Conservation (phyloP, 352 stramenopile species). For the Phytophthora brassicae region DNA sequence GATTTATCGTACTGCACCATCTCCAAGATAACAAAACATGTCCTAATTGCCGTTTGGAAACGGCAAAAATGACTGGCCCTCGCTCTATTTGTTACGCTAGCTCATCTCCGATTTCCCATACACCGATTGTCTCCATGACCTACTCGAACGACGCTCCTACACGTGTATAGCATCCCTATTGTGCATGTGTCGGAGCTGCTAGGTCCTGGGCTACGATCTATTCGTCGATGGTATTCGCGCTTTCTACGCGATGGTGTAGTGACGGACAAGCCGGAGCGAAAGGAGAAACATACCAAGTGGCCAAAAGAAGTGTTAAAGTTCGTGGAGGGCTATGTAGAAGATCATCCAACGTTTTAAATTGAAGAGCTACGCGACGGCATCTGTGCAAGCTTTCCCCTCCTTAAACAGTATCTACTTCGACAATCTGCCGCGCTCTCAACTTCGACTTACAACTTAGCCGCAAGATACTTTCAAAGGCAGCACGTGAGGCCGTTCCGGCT, state of each 20-base stretch:
- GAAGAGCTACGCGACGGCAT: conserved; percentile 4
- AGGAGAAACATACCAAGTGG: not conserved
- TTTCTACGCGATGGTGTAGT: not conserved
- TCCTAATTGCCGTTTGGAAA: too few species aligned
- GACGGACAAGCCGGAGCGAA: not conserved
- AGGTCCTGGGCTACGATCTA: not conserved
- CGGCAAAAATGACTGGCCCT: not conserved
- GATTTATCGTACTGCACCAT: too few species aligned
- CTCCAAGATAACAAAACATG: too few species aligned
- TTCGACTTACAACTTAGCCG: conserved; percentile 2
- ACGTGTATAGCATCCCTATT: conserved; percentile 5
- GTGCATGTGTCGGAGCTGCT: not conserved
- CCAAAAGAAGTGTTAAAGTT: not conserved
- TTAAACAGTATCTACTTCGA: not conserved
- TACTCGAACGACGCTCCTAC: not conserved
- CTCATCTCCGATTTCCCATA: too few species aligned
- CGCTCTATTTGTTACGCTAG: not conserved
- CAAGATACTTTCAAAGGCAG: too few species aligned
- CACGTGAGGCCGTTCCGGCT: not conserved
- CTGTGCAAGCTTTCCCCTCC: not conserved
- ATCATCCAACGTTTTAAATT: conserved; percentile 5
- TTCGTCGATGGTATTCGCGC: conserved; percentile 4
- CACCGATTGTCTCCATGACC: not conserved
- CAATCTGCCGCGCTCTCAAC: conserved; percentile 1
- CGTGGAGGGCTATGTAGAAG: not conserved